Base-by-base conservation (phyloP, 345 rosid species). In the Sisymbrium altissimum region DNA sequence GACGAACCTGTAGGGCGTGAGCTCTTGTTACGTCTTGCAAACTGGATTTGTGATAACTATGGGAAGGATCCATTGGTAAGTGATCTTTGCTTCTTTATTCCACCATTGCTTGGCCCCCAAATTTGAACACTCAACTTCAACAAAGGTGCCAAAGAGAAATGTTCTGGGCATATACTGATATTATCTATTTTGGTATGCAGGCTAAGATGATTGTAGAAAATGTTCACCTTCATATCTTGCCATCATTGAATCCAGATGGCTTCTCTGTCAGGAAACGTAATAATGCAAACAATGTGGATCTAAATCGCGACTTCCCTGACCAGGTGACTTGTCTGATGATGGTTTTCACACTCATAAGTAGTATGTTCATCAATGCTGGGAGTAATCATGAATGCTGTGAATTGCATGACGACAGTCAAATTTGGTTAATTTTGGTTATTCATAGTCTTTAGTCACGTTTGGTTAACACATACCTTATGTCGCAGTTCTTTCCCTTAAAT, bases 1-100 rank as follows among this genome's bases (percentile, higher is more conserved):
- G 96, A 95, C 73, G 97, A 95, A 78, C 99, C 99, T 70, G 94
- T 90, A 15, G 96, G 98, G 35, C 94, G 97, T 59, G 99, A 95
- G 79, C 88, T 95, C 75, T 82, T 86, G 25, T 1, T 95, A 18
- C 81, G 71, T 70, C 97, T 95, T 61, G 96, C 94, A 18, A 92
- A 90, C 79, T 95, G 97, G 97, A 87, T 95, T 74, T 95, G 98
- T 72, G 89, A 95, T 84, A 88, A 90, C 77, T 83, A 90, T 77
- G 25, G 29, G 70, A 84, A 79, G 77, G 88, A 95, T 77, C 85
- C 99, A 3, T 78, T 88, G 97, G 99, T 95, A 83, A 64, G 41
- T 71, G 57, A 17, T 49, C 21, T 56, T 48, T 57, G 15, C 32
- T 7, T 45, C 43, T 46, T 39, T 63, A 3, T 15, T 33, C 35